Percentiles rank a stretch among this genome's conserved stretches.
phyloP scores from a whole-genome alignment of 2,329 filamentous ascomycete genomes.

The Cladorrhinum sp. region DNA sequence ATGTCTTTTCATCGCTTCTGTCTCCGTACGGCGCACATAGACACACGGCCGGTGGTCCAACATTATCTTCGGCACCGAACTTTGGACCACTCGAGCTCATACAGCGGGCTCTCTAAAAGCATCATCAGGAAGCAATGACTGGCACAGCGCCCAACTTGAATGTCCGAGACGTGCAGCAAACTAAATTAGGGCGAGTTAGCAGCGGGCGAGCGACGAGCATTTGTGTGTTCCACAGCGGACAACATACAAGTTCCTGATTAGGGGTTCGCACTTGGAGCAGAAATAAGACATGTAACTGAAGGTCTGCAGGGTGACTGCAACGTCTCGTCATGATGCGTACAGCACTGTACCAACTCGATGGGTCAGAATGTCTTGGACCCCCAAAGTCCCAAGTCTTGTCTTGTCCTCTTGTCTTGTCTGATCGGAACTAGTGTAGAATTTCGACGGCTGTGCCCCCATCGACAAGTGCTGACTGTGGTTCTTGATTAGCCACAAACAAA shows the following conservation, averaged over 20 bases:
- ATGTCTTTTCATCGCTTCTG: slow-evolving; percentile 1
- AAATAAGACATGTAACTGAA: background rate
- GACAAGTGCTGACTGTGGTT: background rate
- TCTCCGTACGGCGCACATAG: background rate
- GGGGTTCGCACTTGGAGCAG: background rate
- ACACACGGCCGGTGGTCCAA: background rate
- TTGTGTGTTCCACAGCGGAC: background rate
- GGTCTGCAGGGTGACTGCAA: background rate
- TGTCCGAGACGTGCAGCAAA: background rate
- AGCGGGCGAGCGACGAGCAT: too few species aligned
- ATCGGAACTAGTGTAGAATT: background rate
- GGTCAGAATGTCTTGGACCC: background rate
- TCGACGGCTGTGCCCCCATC: background rate
- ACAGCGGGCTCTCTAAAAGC: background rate
- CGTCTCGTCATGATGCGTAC: background rate
- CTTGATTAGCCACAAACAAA: slow-evolving; percentile 22
- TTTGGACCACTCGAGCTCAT: background rate
- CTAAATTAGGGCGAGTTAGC: background rate
- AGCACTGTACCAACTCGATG: background rate
- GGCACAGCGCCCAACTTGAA: background rate
- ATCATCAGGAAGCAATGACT: background rate
- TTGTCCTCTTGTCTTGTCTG: background rate
- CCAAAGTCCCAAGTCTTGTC: background rate
- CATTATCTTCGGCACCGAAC: slow-evolving; percentile 5
- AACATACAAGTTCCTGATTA: background rate